Evolutionary conservation across 768 basidiomycete species (phyloP), one percentile per base, ranked within the genome.

Genomic region (Trametes sanguinea): DNA sequence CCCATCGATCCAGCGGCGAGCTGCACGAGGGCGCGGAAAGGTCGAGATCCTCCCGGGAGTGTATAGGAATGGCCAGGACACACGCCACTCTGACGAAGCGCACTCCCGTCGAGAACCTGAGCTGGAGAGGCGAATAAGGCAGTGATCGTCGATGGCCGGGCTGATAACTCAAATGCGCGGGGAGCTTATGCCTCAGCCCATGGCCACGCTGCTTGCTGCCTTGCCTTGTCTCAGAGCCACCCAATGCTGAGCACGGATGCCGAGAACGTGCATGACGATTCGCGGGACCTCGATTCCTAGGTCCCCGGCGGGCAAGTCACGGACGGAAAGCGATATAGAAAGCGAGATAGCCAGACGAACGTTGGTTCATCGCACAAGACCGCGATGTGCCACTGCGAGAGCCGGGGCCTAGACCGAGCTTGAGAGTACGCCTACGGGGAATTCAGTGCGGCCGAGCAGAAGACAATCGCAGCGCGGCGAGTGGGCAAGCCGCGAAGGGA

Each of bases 91-190:
- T 51, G 48, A 51, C 32, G 47, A 44, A 14, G 45, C 10, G 53
- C 60, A 39, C 14, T 44, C 13, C 42, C 10, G 13, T 43, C 42
- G 45, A 27, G 40, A 54, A 54, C 40, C 43, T 11, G 51, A 35
- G 50, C 52, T 46, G 11, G 30, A 10, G 16, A 4, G 10, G 54
- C 63, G 48, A 30, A 53, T 60, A 35, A 48, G 59, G 63, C 40
- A 60, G 48, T 40, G 48, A 56, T 60, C 58, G 63, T 60, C 58
- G 63, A 64, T 64, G 63, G 63, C 58, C 58, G 63, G 43, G 30
- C 42, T 51, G 63, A 64, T 64, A 64, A 43, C 13, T 43, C 14
- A 14, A 16, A 60, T 60, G 51, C 52, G 17, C 47, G 8, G 35
- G n/a, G 17, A 7, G 14, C 6, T 37, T 11, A 14, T 27, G 53